Base-by-base conservation (phyloP, 345 rosid genomes). In the Corymbia maculata region DNA sequence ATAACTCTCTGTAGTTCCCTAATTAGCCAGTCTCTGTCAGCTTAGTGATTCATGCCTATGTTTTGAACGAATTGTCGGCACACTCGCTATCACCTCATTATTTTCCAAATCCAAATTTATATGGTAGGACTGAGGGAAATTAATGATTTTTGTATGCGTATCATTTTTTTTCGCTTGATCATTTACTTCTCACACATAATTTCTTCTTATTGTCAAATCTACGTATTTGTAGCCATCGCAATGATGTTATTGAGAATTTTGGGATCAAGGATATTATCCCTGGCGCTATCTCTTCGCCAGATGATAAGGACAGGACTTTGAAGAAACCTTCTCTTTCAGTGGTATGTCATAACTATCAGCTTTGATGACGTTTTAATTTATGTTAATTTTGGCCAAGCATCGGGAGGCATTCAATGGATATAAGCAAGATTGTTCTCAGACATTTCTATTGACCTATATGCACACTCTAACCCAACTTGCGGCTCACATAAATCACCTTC, bases 281-380 rank as follows among this genome's bases (percentile, higher is more conserved):
- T 19, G 80, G 86, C 36, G 87, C 87, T 49, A 53, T 28, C 45
- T 61, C 86, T 82, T 36, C 50, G 4, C 86, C 30, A 24, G 79
- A 30, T 45, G 50, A 66, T 49, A 86, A 86, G 50, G 87, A 42
- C 50, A 44, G 32, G 47, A 66, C 45, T 49, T 66, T 8, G 1
- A 42, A 66, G 51, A 57, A 86, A 42, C 52, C 87, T 55, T 85
- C 88, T 75, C 50, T 51, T 86, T 85, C 80, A 0, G 79, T 24
- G 89, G 94, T 92, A 90, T 47, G 90, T 70, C 68, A 42, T 47
- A n/a, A 51, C 15, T 21, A 21, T 19, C 51, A 26, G 61, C 19
- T 26, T 36, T 42, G 2, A 12, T 11, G 13, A 42, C 51, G 30
- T 86, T 86, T 55, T 57, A 57, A 52, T 51, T 57, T n/a, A 42